phyloP scores from a whole-genome alignment of 1,284 basidiomycete genomes.

The Pulchroboletus neoregius region DNA sequence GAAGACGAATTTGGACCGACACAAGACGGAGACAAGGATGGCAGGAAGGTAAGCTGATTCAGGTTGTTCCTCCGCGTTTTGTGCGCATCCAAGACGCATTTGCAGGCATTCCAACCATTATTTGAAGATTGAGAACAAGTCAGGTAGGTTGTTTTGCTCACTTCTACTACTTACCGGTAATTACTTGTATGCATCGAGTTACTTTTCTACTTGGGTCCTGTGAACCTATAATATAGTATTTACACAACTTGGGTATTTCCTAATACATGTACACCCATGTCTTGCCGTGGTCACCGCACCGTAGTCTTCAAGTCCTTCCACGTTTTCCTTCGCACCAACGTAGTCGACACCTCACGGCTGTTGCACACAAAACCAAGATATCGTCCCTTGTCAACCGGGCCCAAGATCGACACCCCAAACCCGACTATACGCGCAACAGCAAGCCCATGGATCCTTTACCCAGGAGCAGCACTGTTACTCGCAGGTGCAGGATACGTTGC shows the following conservation, averaged over 20 bases:
- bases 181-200: not conserved
- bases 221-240: not conserved
- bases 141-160: not conserved
- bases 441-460: conserved; percentile 26
- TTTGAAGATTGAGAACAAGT: conserved; percentile 53
- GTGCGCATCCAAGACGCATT: not conserved
- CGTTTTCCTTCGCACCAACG: conserved; percentile 10
- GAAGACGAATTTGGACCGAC: conserved; percentile 54
- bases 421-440: conserved; percentile 7
- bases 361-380: conserved; percentile 3
- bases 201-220: not conserved
- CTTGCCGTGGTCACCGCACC: conserved; percentile 12
- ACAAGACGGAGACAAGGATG: conserved; percentile 35
- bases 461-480: conserved; percentile 22
- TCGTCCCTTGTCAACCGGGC: conserved; percentile 15
- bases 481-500: conserved; percentile 44
- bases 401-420: not conserved
- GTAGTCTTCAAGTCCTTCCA: conserved; percentile 15
- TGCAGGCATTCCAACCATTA: conserved; percentile 55
- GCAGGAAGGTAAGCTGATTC: conserved; percentile 34
- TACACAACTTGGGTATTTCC: conserved; percentile 1
- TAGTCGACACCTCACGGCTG: conserved; percentile 6
- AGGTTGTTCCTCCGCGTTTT: not conserved
- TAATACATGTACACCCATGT: conserved; percentile 16
- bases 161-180: not conserved